These are phyloP conservation scores for Saturnispora sanitii DNA, from an alignment of 805 yeast species.

Conservation along the genomic window DNA sequence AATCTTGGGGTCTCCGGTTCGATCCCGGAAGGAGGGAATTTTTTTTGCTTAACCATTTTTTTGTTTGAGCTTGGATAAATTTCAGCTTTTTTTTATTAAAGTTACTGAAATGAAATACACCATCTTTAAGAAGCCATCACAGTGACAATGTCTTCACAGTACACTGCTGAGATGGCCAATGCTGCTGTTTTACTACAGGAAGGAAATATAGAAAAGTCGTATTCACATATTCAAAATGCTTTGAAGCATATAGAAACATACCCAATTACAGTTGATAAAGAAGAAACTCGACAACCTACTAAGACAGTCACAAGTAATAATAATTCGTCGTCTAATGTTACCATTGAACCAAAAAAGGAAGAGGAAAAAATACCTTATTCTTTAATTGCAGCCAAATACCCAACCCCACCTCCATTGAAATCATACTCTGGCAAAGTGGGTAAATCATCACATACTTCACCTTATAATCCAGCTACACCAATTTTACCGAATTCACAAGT, in stretches of 20 bases:
- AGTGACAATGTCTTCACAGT: neutral
- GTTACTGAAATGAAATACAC: neutral
- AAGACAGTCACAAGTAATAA: neutral
- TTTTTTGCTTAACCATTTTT: neutral
- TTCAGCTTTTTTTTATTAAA: neutral
- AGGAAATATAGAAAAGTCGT: neutral
- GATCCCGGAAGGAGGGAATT: constrained; percentile 19
- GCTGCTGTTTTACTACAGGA: neutral
- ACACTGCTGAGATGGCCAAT: neutral
- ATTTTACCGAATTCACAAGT: constrained; percentile 58
- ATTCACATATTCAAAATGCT: neutral
- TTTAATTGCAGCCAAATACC: constrained; percentile 5
- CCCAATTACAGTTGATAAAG: neutral
- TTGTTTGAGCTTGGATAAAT: neutral
- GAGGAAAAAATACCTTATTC: neutral
- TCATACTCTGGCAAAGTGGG: constrained; percentile 14
- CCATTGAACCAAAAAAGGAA: neutral
- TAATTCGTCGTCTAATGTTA: neutral
- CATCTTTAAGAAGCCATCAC: neutral
- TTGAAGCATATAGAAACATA: neutral
- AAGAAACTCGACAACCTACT: neutral
- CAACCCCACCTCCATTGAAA: constrained; percentile 12
- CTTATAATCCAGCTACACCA: constrained; percentile 17
- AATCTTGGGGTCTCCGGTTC: constrained; percentile 20
- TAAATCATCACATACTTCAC: constrained; percentile 15